Percentiles rank a stretch among this genome's conserved stretches.
These are phyloP conservation scores for Parastagonospora avenae DNA, from an alignment of 2,329 filamentous ascomycete species.

Conservation along the genomic window DNA sequence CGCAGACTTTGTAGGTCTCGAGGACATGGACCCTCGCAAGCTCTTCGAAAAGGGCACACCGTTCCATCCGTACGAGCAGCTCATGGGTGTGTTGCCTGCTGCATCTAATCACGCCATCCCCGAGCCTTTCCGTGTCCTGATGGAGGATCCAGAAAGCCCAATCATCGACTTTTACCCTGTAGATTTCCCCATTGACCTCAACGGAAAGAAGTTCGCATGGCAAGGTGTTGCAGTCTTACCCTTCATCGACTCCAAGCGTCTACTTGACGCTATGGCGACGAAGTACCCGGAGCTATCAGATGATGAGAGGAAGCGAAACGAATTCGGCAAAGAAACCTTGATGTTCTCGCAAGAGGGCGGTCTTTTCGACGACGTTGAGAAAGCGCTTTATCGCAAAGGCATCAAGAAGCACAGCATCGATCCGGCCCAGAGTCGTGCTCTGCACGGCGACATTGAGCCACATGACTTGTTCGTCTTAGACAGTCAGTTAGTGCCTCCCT, in stretches of 20 bases:
- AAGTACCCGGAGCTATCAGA: conserved; percentile 80
- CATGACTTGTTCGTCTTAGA: conserved; percentile 85
- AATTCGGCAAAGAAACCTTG: conserved; percentile 78
- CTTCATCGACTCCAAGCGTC: conserved; percentile 90
- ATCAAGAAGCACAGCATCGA: conserved; percentile 70
- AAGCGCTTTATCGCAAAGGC: conserved; percentile 88
- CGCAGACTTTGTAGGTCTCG: conserved; percentile 86
- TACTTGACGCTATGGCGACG: conserved; percentile 80
- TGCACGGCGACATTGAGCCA: conserved; percentile 81
- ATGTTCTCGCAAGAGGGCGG: conserved; percentile 83
- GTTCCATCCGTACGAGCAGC: conserved; percentile 91
- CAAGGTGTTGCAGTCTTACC: conserved; percentile 92
- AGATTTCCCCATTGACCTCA: conserved; percentile 90
- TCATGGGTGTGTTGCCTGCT: conserved; percentile 97
- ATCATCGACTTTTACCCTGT: conserved; percentile 98
- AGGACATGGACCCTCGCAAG: conserved; percentile 69
- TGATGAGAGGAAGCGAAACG: conserved; percentile 80
- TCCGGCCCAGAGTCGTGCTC: conserved; percentile 73
- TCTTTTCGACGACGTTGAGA: conserved; percentile 82
- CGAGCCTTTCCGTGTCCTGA: conserved; percentile 83
- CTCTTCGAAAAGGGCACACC: conserved; percentile 82
- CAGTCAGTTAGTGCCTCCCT: conserved; percentile 76
- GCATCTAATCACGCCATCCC: conserved; percentile 92
- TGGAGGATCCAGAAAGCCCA: conserved; percentile 84
- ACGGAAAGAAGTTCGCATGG: conserved; percentile 99